These are phyloP conservation scores for Aspergillus tubingensis DNA, from an alignment of 2,329 filamentous ascomycete genomes.

Conservation along the genomic window DNA sequence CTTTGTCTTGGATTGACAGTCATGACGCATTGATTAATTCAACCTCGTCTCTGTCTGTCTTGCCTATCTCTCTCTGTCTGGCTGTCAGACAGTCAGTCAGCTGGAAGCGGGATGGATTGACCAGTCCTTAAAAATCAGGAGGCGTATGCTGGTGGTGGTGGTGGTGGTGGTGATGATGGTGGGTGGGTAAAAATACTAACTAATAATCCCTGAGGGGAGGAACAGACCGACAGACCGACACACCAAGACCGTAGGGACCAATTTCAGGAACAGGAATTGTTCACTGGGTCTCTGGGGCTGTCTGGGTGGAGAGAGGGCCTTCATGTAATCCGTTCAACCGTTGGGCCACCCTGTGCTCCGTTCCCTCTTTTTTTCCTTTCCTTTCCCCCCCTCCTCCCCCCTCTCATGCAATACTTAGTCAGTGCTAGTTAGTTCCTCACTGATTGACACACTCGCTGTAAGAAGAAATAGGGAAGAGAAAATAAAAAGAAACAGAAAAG, in stretches of 20 bases:
- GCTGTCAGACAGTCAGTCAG: background rate
- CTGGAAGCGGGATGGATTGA: background rate
- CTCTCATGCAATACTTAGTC: background rate
- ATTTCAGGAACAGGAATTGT: slow-evolving; percentile 16
- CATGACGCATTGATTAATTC: background rate
- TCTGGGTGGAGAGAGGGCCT: slow-evolving; percentile 12
- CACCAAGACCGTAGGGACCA: background rate
- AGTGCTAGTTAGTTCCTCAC: background rate
- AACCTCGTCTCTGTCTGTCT: background rate
- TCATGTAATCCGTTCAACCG: slow-evolving; percentile 2
- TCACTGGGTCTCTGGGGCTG: slow-evolving; percentile 13
- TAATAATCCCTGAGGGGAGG: too few relatives aligned
- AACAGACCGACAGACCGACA: too few relatives aligned
- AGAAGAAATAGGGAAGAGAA: background rate
- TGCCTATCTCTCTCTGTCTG: background rate
- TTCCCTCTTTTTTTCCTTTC: background rate
- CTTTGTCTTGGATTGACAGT: background rate
- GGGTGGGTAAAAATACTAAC: background rate
- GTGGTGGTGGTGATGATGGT: background rate
- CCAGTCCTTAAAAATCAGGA: background rate
- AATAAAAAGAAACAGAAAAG: background rate
- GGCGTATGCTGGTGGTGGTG: background rate
- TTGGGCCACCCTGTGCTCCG: slow-evolving; percentile 2
- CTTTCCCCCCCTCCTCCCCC: background rate
- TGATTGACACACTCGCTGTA: background rate